These are phyloP conservation scores for Dactylellina drechsleri DNA, from an alignment of 2,329 filamentous ascomycete species.

Conservation along the genomic window DNA sequence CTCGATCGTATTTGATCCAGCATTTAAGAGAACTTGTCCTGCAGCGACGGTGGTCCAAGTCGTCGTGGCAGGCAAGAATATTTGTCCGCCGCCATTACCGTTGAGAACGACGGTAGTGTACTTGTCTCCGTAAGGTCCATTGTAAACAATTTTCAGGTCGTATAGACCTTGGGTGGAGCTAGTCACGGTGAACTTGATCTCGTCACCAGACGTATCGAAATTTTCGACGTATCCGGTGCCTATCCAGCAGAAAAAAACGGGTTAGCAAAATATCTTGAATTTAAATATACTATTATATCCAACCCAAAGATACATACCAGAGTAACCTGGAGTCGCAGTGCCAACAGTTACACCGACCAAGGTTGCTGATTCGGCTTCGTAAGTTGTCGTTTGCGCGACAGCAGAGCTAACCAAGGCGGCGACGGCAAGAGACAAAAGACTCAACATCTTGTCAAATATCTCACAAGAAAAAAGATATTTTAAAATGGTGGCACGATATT, in stretches of 20 bases:
- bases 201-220: slow-evolving; percentile 63
- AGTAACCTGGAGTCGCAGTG: slow-evolving; percentile 62
- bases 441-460: slow-evolving; percentile 28
- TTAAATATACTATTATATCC: neutral
- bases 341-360: slow-evolving; percentile 63
- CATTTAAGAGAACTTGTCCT: slow-evolving; percentile 64
- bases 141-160: slow-evolving; percentile 64
- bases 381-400: slow-evolving; percentile 57
- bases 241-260: slow-evolving; percentile 50
- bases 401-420: slow-evolving; percentile 33
- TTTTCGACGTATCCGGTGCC: slow-evolving; percentile 65
- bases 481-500: neutral
- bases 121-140: slow-evolving; percentile 65
- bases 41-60: slow-evolving; percentile 62
- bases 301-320: slow-evolving; percentile 28
- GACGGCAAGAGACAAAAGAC: slow-evolving; percentile 24
- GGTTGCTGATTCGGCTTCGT: slow-evolving; percentile 63
- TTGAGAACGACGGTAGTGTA: slow-evolving; percentile 64
- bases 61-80: slow-evolving; percentile 62
- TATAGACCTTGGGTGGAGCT: slow-evolving; percentile 62
- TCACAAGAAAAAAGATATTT: slow-evolving; percentile 15
- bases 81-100: slow-evolving; percentile 62
- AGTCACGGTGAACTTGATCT: slow-evolving; percentile 66
- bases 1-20: slow-evolving; percentile 64
- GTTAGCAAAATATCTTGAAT: no score